A percentile compares a stretch with the other conserved stretches of the same genome.
phyloP scores from a whole-genome alignment of 1,284 basidiomycete species.

The Agaricales sp. region DNA sequence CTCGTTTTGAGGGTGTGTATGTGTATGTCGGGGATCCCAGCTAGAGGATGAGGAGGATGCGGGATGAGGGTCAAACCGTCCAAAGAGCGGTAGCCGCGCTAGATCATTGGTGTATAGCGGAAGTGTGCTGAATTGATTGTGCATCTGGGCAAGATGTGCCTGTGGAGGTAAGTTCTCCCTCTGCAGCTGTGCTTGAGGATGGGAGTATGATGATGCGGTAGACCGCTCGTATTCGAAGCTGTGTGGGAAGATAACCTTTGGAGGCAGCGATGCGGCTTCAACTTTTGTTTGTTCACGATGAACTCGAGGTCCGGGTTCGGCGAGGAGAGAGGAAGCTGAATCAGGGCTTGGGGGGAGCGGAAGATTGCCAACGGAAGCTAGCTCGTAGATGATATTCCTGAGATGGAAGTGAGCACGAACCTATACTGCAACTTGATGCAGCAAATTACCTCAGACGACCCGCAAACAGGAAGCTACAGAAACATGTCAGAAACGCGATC shows the following conservation, averaged over 20 bases:
- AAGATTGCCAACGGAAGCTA: conserved; percentile 27
- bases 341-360: background rate
- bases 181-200: too few relatives aligned
- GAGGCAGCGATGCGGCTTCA: conserved; percentile 12
- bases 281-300: too few relatives aligned
- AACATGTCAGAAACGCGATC: conserved; percentile 17
- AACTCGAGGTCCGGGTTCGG: too few relatives aligned
- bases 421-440: conserved; percentile 4
- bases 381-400: conserved; percentile 31
- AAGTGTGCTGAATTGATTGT: conserved; percentile 13
- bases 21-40: background rate
- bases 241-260: conserved; percentile 35
- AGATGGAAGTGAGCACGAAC: too few relatives aligned
- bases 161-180: too few relatives aligned
- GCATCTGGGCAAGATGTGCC: background rate
- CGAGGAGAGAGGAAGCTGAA: background rate
- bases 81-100: conserved; percentile 20
- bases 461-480: conserved; percentile 9
- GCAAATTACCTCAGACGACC: conserved; percentile 27
- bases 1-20: too few relatives aligned
- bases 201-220: conserved; percentile 10
- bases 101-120: conserved; percentile 26
- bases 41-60: background rate
- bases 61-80: background rate
- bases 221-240: conserved; percentile 35